Conservation (phyloP, 768 basidiomycete species). For the Chlorophyllum brunneum region DNA sequence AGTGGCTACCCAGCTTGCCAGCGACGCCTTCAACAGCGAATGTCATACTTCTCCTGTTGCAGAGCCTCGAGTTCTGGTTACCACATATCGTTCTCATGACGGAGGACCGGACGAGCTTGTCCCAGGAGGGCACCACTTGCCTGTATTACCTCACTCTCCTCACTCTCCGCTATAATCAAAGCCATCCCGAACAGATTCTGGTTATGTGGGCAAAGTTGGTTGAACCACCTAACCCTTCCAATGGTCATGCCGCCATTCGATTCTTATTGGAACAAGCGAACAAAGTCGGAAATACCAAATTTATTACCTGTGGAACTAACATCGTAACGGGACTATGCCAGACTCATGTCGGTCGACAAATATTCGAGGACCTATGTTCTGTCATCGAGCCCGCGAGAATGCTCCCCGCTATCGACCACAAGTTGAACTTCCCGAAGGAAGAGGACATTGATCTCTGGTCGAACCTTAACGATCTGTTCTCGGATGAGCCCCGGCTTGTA, state of each 20-base stretch:
- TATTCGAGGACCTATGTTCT: constrained; percentile 82
- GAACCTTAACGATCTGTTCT: constrained; percentile 73
- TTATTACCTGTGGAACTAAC: constrained; percentile 74
- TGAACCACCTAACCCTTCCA: constrained; percentile 63
- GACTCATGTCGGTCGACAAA: constrained; percentile 62
- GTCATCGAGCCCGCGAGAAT: constrained; percentile 84
- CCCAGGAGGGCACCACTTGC: constrained; percentile 57
- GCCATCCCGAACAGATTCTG: constrained; percentile 75
- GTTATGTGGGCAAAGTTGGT: constrained; percentile 79
- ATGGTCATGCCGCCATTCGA: constrained; percentile 74
- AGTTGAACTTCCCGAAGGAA: constrained; percentile 54
- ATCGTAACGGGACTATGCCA: constrained; percentile 84
- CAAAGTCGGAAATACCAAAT: constrained; percentile 74
- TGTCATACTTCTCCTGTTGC: constrained; percentile 57
- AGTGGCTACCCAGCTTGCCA: constrained; percentile 67
- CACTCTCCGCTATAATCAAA: constrained; percentile 69
- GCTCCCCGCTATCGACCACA: constrained; percentile 74
- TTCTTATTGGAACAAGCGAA: constrained; percentile 88
- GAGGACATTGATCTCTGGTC: constrained; percentile 77
- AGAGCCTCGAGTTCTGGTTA: constrained; percentile 83
- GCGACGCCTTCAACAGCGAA: constrained; percentile 42
- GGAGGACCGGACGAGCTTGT: constrained; percentile 51
- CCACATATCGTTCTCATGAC: constrained; percentile 67
- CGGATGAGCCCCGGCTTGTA: constrained; percentile 61
- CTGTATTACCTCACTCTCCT: constrained; percentile 83